Evolutionary conservation across 129 eudicot genomes (phyloP).

Genomic region (Apium graveolens): DNA sequence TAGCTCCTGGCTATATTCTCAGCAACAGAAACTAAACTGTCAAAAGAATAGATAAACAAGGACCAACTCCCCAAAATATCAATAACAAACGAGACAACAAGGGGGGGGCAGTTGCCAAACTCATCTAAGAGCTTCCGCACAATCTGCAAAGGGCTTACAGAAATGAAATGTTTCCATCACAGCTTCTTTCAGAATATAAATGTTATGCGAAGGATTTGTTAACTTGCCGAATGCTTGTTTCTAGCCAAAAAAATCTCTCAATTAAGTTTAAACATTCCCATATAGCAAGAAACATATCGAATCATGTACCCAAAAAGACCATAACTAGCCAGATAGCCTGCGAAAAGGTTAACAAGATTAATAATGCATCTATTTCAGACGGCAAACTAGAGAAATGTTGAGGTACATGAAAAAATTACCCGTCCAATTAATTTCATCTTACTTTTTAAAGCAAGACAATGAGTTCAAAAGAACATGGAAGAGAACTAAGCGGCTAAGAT

Average conservation of each 20-base stretch:
- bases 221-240: slow-evolving; percentile 33
- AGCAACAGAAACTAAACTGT: slow-evolving; percentile 11
- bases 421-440: slow-evolving; percentile 26
- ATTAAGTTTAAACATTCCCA: slow-evolving; percentile 38
- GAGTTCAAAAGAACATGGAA: slow-evolving; percentile 13
- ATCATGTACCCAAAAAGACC: slow-evolving; percentile 44
- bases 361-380: slow-evolving; percentile 17
- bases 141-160: slow-evolving; percentile 18
- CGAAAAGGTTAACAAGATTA: slow-evolving; percentile 57
- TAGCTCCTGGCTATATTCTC: slow-evolving; percentile 11
- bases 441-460: slow-evolving; percentile 2
- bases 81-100: neutral
- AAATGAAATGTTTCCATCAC: slow-evolving; percentile 26
- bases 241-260: slow-evolving; percentile 33
- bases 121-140: slow-evolving; percentile 16
- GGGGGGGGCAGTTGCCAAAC: slow-evolving; percentile 14
- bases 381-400: slow-evolving; percentile 5
- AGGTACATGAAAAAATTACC: slow-evolving; percentile 33
- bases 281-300: slow-evolving; percentile 40
- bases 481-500: slow-evolving; percentile 10
- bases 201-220: slow-evolving; percentile 4
- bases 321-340: slow-evolving; percentile 60
- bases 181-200: slow-evolving; percentile 16
- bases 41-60: slow-evolving; percentile 23
- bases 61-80: slow-evolving; percentile 25